Evolutionary conservation across 2,329 filamentous ascomycete genomes (phyloP).

Genomic region (Tolypocladium album): DNA sequence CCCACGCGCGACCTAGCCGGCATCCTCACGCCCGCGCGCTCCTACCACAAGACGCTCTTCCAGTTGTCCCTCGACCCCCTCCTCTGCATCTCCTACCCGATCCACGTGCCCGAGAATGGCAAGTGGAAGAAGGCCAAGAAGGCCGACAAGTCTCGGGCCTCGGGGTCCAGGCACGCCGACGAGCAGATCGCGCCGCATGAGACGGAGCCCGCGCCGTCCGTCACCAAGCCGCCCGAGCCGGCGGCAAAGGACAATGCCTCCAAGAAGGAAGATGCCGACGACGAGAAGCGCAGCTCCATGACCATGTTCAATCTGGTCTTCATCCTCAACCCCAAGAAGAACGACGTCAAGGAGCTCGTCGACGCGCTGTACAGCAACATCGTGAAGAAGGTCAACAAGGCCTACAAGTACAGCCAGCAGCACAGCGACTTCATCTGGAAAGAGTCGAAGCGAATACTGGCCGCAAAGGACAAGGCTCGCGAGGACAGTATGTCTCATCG

Average conservation of each 20-base stretch:
- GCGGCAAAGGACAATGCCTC: constrained; percentile 16
- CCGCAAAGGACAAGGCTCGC: constrained; percentile 70
- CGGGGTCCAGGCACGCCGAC: constrained; percentile 23
- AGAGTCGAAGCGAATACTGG: constrained; percentile 74
- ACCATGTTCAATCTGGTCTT: constrained; percentile 98
- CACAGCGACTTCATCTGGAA: constrained; percentile 84
- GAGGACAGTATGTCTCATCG: constrained; percentile 43
- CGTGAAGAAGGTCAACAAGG: constrained; percentile 85
- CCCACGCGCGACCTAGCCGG: constrained; percentile 70
- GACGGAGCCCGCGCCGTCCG: constrained; percentile 12
- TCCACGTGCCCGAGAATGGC: constrained; percentile 71
- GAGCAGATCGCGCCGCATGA: constrained; percentile 17
- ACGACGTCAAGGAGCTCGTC: constrained; percentile 65
- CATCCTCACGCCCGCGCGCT: constrained; percentile 62
- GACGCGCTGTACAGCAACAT: constrained; percentile 78
- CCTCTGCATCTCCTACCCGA: constrained; percentile 71
- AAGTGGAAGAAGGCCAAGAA: constrained; percentile 60
- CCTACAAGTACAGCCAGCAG: constrained; percentile 85
- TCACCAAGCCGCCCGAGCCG: constrained; percentile 13
- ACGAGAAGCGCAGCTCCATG: constrained; percentile 62
- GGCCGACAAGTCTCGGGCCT: constrained; percentile 30
- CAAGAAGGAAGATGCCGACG: constrained; percentile 38
- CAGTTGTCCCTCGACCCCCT: constrained; percentile 73
- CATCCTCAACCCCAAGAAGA: constrained; percentile 67
- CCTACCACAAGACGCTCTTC: constrained; percentile 73